phyloP scores from a whole-genome alignment of 2,329 filamentous ascomycete genomes.

The Stagonosporopsis vannaccii region DNA sequence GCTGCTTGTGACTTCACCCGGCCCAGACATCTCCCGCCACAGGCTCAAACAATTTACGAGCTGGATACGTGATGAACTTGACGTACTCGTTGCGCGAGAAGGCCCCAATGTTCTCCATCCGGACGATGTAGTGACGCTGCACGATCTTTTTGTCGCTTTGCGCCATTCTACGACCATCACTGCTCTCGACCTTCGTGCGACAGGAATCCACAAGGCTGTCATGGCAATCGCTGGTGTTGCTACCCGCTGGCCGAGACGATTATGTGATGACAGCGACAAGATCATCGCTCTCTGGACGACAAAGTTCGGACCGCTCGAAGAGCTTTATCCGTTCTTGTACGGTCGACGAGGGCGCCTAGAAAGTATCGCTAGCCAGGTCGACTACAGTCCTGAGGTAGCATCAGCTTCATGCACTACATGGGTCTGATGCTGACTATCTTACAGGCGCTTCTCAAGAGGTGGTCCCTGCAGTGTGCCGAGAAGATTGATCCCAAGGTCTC shows the following conservation, averaged over 20 bases:
- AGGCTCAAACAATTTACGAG: conserved; percentile 47
- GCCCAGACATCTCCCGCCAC: not conserved
- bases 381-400: conserved; percentile 50
- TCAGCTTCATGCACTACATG: not conserved
- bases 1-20: not conserved
- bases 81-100: conserved; percentile 54
- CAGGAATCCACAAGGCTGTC: conserved; percentile 57
- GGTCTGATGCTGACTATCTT: not conserved
- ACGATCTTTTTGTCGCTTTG: conserved; percentile 50
- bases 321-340: conserved; percentile 52
- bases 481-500: conserved; percentile 40
- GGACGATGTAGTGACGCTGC: conserved; percentile 54
- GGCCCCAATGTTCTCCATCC: conserved; percentile 53
- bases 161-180: conserved; percentile 34
- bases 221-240: conserved; percentile 53
- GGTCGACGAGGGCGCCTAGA: conserved; percentile 54
- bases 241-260: conserved; percentile 56
- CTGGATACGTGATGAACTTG: conserved; percentile 59
- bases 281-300: conserved; percentile 51
- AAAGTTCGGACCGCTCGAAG: conserved; percentile 49
- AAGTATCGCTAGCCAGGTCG: conserved; percentile 49
- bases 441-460: conserved; percentile 45
- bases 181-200: conserved; percentile 49
- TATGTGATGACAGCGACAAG: conserved; percentile 56
- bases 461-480: conserved; percentile 42